phyloP scores from a whole-genome alignment of 225 moss, liverwort and hornwort genomes.

The Lunularia cruciata region DNA sequence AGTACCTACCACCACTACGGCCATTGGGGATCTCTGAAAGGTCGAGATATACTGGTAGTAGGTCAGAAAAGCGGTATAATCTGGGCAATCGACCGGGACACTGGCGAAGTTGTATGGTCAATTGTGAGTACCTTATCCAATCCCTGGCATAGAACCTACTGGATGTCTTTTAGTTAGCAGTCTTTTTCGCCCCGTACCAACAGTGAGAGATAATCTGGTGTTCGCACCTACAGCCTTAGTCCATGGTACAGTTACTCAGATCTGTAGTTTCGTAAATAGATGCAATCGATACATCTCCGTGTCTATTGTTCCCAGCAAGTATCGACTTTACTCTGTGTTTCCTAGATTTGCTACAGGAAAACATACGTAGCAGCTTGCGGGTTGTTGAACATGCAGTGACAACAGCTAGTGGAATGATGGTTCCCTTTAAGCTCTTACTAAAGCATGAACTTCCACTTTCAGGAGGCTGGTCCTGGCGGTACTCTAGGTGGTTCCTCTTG shows the following conservation, averaged over 20 bases:
- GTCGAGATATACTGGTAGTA: conserved; percentile 16
- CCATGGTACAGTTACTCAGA: too few species aligned
- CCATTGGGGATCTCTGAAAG: too few species aligned
- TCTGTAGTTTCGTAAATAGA: too few species aligned
- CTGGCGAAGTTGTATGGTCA: conserved; percentile 24
- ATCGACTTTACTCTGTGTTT: too few species aligned
- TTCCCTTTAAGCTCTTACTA: too few species aligned
- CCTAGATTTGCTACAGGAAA: not conserved
- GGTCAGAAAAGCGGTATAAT: conserved; percentile 39
- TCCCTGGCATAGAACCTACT: not conserved
- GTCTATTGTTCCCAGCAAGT: too few species aligned
- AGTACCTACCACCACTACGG: not conserved
- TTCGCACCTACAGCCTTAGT: too few species aligned
- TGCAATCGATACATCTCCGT: too few species aligned
- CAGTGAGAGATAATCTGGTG: not conserved
- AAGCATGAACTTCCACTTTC: too few species aligned
- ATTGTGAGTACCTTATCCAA: conserved; percentile 5
- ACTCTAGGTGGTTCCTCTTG: conserved; percentile 31
- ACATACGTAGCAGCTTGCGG: too few species aligned
- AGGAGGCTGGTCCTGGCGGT: conserved; percentile 19
- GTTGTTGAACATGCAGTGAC: too few species aligned
- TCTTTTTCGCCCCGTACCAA: not conserved
- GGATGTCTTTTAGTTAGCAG: not conserved
- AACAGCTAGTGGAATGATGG: too few species aligned
- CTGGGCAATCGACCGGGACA: conserved; percentile 23